A percentile compares a stretch with the other conserved stretches of the same genome.
Conservation (phyloP, 2,329 filamentous ascomycete genomes). For the Monosporascus sp. region DNA sequence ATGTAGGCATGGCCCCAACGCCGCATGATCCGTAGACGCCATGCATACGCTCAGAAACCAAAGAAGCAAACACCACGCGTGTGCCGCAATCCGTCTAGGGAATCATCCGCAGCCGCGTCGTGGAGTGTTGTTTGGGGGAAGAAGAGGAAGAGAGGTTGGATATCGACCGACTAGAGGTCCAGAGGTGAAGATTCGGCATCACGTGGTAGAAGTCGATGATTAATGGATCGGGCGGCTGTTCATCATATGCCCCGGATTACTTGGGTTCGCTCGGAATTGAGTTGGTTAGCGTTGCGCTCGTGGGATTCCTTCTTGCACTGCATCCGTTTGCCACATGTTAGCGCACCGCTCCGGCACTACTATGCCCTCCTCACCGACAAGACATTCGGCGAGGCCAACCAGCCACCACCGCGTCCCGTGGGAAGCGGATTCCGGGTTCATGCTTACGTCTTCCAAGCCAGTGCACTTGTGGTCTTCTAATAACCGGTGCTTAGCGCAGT, state of each 20-base stretch:
- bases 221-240: background rate
- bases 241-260: constrained; percentile 83
- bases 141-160: background rate
- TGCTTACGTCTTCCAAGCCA: constrained; percentile 78
- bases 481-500: constrained; percentile 90
- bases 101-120: too few relatives aligned
- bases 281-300: constrained; percentile 85
- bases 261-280: constrained; percentile 88
- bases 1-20: too few relatives aligned
- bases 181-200: too few relatives aligned
- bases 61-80: too few relatives aligned
- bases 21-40: too few relatives aligned
- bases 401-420: constrained; percentile 31
- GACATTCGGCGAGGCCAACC: constrained; percentile 32
- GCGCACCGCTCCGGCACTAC: constrained; percentile 27
- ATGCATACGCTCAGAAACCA: too few relatives aligned
- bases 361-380: constrained; percentile 17
- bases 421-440: constrained; percentile 13
- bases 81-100: too few relatives aligned
- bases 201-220: too few relatives aligned
- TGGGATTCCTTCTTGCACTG: constrained; percentile 96
- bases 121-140: background rate
- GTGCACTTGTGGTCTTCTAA: constrained; percentile 91
- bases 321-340: constrained; percentile 24
- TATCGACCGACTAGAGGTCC: background rate